Conservation (phyloP, 1,284 basidiomycete species). For the Moesziomyces parantarcticus region DNA sequence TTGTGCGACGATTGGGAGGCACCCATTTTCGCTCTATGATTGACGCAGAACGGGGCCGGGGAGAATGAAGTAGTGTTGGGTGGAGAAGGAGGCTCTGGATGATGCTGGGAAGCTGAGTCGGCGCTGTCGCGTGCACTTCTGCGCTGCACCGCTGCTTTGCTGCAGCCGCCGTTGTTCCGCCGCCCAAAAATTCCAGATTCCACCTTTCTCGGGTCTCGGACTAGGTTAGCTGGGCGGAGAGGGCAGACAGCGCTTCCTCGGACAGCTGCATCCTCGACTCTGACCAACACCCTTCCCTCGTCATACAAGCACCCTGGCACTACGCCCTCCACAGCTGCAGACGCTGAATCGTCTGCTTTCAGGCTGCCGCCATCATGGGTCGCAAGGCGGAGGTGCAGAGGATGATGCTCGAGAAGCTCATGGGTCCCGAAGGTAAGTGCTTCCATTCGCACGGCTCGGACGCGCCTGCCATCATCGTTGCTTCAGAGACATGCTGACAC, state of each 20-base stretch:
- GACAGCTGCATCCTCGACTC: neutral
- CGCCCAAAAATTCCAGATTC: slow-evolving; percentile 22
- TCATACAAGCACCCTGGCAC: neutral
- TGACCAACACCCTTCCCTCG: neutral
- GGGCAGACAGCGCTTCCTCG: too few species aligned
- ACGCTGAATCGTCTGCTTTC: slow-evolving; percentile 6
- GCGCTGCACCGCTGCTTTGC: neutral
- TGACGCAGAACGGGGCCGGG: too few species aligned
- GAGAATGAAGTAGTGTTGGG: neutral
- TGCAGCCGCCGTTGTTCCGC: slow-evolving; percentile 3
- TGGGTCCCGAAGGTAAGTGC: slow-evolving; percentile 63
- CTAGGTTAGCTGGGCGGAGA: too few species aligned
- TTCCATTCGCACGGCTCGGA: neutral
- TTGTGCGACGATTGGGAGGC: slow-evolving; percentile 50
- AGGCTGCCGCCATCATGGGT: slow-evolving; percentile 51
- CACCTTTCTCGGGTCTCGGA: too few species aligned
- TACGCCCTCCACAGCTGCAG: slow-evolving; percentile 2
- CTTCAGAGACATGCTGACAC: neutral
- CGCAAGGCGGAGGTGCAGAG: slow-evolving; percentile 81
- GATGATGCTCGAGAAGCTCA: slow-evolving; percentile 81
- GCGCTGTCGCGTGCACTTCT: slow-evolving; percentile 18
- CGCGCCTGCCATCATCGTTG: neutral
- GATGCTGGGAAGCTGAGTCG: too few species aligned
- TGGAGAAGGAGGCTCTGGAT: neutral
- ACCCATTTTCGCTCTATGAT: slow-evolving; percentile 19